phyloP scores from a whole-genome alignment of 305 asterid genomes.

The Plantago coronopus region DNA sequence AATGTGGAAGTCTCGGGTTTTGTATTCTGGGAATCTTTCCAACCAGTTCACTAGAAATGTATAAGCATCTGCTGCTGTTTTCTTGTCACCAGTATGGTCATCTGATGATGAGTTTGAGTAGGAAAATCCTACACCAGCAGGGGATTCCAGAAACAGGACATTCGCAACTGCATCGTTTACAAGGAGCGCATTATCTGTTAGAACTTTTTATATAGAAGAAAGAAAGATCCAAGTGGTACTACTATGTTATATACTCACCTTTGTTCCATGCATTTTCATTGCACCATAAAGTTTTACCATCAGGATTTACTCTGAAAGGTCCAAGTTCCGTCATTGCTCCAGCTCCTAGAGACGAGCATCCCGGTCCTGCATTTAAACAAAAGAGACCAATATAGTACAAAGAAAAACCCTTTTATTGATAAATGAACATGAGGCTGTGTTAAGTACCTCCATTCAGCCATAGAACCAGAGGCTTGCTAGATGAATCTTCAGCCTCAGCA shows the following conservation, averaged over 20 bases:
- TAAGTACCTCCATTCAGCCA: slow-evolving; percentile 52
- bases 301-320: slow-evolving; percentile 5
- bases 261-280: slow-evolving; percentile 44
- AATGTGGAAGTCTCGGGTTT: slow-evolving; percentile 33
- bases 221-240: no score
- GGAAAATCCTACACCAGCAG: no score
- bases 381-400: no score
- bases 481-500: slow-evolving; percentile 32
- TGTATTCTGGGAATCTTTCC: slow-evolving; percentile 49
- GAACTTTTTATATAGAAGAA: background rate
- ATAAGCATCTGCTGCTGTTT: slow-evolving; percentile 35
- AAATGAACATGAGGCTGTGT: background rate
- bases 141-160: no score
- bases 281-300: slow-evolving; percentile 35
- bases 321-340: slow-evolving; percentile 27
- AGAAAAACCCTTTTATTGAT: no score
- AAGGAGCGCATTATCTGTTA: no score
- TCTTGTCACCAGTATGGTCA: slow-evolving; percentile 24
- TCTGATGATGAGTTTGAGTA: no score
- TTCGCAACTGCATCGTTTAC: slow-evolving; percentile 34
- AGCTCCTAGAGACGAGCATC: slow-evolving; percentile 42
- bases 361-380: slow-evolving; percentile 33
- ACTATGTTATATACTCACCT: slow-evolving; percentile 17
- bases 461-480: slow-evolving; percentile 40
- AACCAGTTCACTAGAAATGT: slow-evolving; percentile 42